Evolutionary conservation across 345 rosid species (phyloP), one percentile per base, ranked within the genome.

Genomic region (Brassica incana): DNA sequence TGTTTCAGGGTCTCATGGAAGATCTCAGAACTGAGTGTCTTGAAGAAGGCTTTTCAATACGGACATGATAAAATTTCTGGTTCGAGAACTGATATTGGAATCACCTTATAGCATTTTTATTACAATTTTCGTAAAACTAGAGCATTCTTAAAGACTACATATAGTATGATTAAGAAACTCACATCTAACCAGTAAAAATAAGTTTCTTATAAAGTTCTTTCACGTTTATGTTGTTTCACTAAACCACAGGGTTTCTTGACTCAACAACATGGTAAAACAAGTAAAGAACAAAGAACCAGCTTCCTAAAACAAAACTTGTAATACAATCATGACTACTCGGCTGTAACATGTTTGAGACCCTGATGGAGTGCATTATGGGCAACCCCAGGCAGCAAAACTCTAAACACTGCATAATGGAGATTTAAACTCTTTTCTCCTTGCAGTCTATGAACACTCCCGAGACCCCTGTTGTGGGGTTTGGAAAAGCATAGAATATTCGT

Each of bases 401-500:
- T 87, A 88, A 92, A 94, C 71, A 89, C 97, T 8, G 97, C 97
- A 50, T 92, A 92, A 84, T 91, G 97, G 85, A 91, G 99, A 79
- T 92, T 95, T 81, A 92, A 86, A 85, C 97, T 89, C 80, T 86
- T 92, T 83, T 91, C 97, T 1, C 97, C 97, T 73, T 92, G 99
- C 5, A 91, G 83, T 30, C 94, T 90, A 71, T 90, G 86, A 84
- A 91, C 80, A 25, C 97, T 85, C 69, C 97, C 97, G 35, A 90
- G 69, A 2, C 92, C 91, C 99, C 95, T 1, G 90, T 88, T 1
- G 71, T 80, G 25, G 4, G 85, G 74, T 95, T 95, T 8, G 91
- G 94, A 62, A 89, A 83, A 60, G 91, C 93, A 23, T 84, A 92
- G 82, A 91, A 90, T 67, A 90, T 90, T 1, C 94, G 95, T 76